Evolutionary conservation across 805 yeast genomes (phyloP).

Genomic region (Groenewaldozyma tartarivorans): DNA sequence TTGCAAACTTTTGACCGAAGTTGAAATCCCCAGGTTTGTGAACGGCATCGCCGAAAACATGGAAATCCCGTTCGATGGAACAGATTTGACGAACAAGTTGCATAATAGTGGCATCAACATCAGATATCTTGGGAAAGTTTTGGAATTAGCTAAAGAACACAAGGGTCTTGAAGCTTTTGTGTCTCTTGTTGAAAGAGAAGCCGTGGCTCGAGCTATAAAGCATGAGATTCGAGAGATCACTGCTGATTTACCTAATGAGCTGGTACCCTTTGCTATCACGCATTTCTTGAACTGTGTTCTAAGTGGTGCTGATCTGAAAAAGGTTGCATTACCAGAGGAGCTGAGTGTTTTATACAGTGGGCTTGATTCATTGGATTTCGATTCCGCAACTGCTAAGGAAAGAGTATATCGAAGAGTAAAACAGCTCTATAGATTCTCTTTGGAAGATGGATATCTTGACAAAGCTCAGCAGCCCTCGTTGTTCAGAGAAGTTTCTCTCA

Average conservation of each 20-base stretch:
- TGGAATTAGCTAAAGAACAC: constrained; percentile 28
- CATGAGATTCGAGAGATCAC: constrained; percentile 53
- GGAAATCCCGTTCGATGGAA: constrained; percentile 72
- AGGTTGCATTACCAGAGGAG: neutral
- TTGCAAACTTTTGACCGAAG: constrained; percentile 49
- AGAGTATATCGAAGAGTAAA: constrained; percentile 45
- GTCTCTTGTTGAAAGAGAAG: constrained; percentile 54
- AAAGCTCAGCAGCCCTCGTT: constrained; percentile 35
- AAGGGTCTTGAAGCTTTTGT: constrained; percentile 32
- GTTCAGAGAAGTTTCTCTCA: constrained; percentile 61
- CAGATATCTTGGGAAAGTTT: constrained; percentile 68
- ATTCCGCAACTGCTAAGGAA: constrained; percentile 28
- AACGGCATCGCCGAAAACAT: constrained; percentile 41
- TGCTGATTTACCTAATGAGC: constrained; percentile 37
- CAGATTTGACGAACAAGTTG: constrained; percentile 54
- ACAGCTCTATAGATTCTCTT: constrained; percentile 52
- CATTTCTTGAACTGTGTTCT: constrained; percentile 51
- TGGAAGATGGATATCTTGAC: constrained; percentile 43
- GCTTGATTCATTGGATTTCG: neutral
- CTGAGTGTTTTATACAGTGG: neutral
- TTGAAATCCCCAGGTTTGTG: constrained; percentile 55
- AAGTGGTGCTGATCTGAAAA: neutral
- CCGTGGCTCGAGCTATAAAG: constrained; percentile 72
- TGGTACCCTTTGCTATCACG: constrained; percentile 52
- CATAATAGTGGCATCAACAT: constrained; percentile 81